These are phyloP conservation scores for Metarhizium anisopliae DNA, from an alignment of 2,329 filamentous ascomycete genomes.

Conservation along the genomic window DNA sequence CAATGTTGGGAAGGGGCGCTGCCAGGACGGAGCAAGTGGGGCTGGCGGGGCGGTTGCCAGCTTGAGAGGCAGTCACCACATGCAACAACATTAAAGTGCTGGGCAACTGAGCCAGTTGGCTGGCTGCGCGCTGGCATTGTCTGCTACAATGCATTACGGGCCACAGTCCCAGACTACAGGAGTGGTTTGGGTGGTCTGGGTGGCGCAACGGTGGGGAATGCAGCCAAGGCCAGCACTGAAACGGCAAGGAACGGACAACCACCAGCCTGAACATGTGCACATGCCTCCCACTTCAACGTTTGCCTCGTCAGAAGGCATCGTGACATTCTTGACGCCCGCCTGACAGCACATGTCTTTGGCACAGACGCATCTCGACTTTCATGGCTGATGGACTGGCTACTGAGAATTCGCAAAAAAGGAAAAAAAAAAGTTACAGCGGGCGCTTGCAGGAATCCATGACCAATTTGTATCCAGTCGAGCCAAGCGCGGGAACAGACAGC, in stretches of 20 bases:
- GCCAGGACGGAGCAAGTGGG: neutral
- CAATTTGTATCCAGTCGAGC: neutral
- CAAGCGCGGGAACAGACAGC: neutral
- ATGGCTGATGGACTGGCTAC: neutral
- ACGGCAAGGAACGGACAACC: conserved; percentile 2
- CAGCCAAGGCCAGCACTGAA: neutral
- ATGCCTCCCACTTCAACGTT: neutral
- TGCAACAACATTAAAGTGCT: no score
- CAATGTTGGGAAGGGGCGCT: neutral
- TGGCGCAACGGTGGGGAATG: conserved; percentile 1
- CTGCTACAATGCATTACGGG: no score
- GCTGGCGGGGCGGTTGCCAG: neutral
- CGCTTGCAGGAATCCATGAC: neutral
- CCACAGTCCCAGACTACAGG: no score
- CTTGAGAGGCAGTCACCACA: no score
- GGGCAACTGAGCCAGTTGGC: no score
- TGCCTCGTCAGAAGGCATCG: neutral
- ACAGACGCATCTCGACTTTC: neutral
- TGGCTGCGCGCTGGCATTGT: no score
- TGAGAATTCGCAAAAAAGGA: no score
- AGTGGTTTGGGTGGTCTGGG: neutral
- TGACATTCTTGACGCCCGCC: conserved; percentile 4
- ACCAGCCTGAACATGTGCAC: neutral
- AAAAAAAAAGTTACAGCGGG: neutral
- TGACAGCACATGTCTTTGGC: neutral